A percentile compares a stretch with the other conserved stretches of the same genome.
Evolutionary conservation across 331 rosid species (phyloP).

Genomic region (Malus hybrid): DNA sequence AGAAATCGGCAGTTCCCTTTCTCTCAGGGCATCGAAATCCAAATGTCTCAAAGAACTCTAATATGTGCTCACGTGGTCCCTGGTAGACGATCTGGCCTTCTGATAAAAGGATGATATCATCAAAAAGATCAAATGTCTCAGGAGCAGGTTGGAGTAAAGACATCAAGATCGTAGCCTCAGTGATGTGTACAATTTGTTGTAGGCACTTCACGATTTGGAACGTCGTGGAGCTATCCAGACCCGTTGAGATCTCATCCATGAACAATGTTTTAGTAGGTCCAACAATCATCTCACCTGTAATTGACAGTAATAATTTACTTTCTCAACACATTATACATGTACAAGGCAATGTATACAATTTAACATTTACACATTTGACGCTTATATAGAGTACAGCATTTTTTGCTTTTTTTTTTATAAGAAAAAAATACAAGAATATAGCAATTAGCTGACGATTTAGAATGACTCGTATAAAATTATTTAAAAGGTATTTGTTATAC

Average conservation of each 20-base stretch:
- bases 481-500: not conserved
- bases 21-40: conserved; percentile 81
- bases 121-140: conserved; percentile 82
- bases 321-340: not conserved
- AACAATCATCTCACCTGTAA: conserved; percentile 38
- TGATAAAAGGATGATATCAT: conserved; percentile 61
- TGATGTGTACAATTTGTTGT: conserved; percentile 69
- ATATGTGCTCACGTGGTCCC: conserved; percentile 58
- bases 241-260: no score
- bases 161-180: conserved; percentile 71
- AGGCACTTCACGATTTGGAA: conserved; percentile 82
- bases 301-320: not conserved
- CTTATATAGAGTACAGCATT: not conserved
- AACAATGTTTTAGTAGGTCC: no score
- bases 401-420: no score
- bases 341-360: not conserved
- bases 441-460: no score
- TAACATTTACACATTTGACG: not conserved
- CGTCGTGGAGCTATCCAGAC: conserved; percentile 32
- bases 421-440: no score
- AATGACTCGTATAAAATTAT: no score
- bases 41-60: conserved; percentile 64
- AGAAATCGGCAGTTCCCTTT: conserved; percentile 90
- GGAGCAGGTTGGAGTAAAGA: conserved; percentile 96
- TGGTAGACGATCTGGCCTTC: conserved; percentile 81